Evolutionary conservation across 2,329 filamentous ascomycete species (phyloP).

Genomic region (Aspergillus felis): DNA sequence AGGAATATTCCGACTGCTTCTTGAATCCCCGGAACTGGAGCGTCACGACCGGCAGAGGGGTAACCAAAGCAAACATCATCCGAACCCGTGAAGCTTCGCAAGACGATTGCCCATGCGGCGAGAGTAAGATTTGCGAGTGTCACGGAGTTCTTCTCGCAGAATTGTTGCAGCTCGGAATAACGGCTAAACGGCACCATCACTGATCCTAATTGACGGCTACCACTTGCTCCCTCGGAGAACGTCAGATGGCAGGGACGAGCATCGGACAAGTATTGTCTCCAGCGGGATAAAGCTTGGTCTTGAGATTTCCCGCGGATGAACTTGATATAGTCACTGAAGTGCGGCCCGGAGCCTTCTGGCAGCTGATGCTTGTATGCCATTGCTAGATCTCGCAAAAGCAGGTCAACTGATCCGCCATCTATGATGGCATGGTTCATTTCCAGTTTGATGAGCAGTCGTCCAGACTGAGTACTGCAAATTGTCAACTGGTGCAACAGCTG

Average conservation of each 20-base stretch:
- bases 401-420: conserved; percentile 32
- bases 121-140: conserved; percentile 37
- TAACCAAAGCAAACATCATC: conserved; percentile 43
- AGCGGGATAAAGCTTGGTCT: conserved; percentile 27
- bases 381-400: conserved; percentile 29
- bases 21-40: conserved; percentile 44
- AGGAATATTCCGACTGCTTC: conserved; percentile 49
- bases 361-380: conserved; percentile 30
- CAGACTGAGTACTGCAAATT: conserved; percentile 29
- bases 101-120: conserved; percentile 38
- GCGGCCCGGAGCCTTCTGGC: conserved; percentile 23
- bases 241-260: conserved; percentile 15
- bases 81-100: conserved; percentile 27
- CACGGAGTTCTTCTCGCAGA: conserved; percentile 28
- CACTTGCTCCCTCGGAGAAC: conserved; percentile 4
- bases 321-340: conserved; percentile 37
- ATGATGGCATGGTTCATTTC: conserved; percentile 39
- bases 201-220: conserved; percentile 21
- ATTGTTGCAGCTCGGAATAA: conserved; percentile 27
- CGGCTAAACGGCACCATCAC: conserved; percentile 27
- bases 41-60: conserved; percentile 41
- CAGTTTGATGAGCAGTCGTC: conserved; percentile 31
- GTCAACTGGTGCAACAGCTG: conserved; percentile 34
- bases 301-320: conserved; percentile 26
- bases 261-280: conserved; percentile 33